These are phyloP conservation scores for Flaveria bidentis DNA, from an alignment of 129 eudicot genomes.

Conservation along the genomic window DNA sequence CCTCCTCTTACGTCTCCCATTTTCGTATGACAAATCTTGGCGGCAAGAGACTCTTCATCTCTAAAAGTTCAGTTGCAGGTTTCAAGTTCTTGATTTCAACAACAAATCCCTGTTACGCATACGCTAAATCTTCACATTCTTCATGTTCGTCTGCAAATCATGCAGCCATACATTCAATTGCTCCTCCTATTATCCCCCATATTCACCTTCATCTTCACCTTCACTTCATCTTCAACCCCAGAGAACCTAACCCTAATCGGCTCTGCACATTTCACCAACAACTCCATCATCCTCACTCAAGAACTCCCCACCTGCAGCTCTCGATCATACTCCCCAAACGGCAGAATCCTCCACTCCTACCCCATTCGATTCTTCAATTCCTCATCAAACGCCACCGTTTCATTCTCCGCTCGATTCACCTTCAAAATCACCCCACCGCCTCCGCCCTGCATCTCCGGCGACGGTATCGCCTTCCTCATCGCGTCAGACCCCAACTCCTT, in stretches of 20 bases:
- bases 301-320: conserved; percentile 30
- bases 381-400: conserved; percentile 33
- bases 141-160: neutral
- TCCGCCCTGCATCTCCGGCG: conserved; percentile 55
- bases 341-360: conserved; percentile 50
- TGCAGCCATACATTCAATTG: conserved; percentile 32
- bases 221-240: conserved; percentile 28
- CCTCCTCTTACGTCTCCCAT: neutral
- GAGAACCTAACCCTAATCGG: conserved; percentile 54
- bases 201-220: conserved; percentile 15
- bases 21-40: neutral
- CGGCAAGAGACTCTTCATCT: neutral
- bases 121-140: neutral
- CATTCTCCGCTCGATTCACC: conserved; percentile 55
- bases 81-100: neutral
- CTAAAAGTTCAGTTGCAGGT: neutral
- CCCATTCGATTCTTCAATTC: conserved; percentile 51
- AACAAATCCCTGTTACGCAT: neutral
- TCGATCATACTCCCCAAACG: conserved; percentile 32
- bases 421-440: conserved; percentile 39
- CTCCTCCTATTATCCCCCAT: conserved; percentile 12
- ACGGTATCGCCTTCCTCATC: conserved; percentile 59
- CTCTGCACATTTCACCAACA: conserved; percentile 40
- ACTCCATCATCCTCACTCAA: conserved; percentile 48
- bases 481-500: conserved; percentile 39